These are phyloP conservation scores for Amylostereum areolatum DNA, from an alignment of 1,284 basidiomycete species.

Conservation along the genomic window DNA sequence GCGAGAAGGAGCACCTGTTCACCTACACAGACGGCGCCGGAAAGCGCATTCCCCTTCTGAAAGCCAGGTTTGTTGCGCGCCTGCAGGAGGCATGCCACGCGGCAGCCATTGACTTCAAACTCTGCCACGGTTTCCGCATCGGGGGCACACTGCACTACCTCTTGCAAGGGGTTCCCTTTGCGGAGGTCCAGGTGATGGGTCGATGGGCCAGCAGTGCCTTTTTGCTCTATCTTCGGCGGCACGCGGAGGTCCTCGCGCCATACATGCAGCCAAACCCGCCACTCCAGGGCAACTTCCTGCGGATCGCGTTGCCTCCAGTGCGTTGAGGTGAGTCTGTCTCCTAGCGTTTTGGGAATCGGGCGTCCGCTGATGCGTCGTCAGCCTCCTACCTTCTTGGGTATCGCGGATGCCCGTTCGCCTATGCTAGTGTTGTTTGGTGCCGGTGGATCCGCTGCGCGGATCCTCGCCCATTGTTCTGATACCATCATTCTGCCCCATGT, in stretches of 20 bases:
- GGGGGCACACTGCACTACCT: conserved; percentile 33
- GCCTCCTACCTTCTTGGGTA: too few species aligned
- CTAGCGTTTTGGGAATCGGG: too few species aligned
- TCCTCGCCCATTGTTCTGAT: too few species aligned
- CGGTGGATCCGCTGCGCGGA: too few species aligned
- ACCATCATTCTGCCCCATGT: too few species aligned
- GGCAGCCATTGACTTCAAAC: conserved; percentile 12
- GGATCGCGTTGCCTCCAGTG: too few species aligned
- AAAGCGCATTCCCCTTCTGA: conserved; percentile 21
- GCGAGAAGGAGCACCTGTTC: conserved; percentile 5
- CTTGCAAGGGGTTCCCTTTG: conserved; percentile 27
- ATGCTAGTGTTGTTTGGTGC: too few species aligned
- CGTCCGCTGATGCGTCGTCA: too few species aligned
- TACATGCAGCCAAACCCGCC: too few species aligned
- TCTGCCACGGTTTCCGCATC: conserved; percentile 33
- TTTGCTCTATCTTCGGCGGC: conserved; percentile 12
- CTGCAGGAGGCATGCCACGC: conserved; percentile 15
- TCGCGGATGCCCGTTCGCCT: too few species aligned
- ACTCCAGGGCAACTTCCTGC: too few species aligned
- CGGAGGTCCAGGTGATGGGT: conserved; percentile 26
- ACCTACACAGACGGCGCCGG: conserved; percentile 7
- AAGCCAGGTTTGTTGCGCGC: conserved; percentile 18
- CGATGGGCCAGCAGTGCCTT: conserved; percentile 30
- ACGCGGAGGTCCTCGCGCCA: conserved; percentile 15
- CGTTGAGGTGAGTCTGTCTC: too few species aligned